These are phyloP conservation scores for Picocystis sp. DNA, from an alignment of 163 green algal species.

Conservation along the genomic window DNA sequence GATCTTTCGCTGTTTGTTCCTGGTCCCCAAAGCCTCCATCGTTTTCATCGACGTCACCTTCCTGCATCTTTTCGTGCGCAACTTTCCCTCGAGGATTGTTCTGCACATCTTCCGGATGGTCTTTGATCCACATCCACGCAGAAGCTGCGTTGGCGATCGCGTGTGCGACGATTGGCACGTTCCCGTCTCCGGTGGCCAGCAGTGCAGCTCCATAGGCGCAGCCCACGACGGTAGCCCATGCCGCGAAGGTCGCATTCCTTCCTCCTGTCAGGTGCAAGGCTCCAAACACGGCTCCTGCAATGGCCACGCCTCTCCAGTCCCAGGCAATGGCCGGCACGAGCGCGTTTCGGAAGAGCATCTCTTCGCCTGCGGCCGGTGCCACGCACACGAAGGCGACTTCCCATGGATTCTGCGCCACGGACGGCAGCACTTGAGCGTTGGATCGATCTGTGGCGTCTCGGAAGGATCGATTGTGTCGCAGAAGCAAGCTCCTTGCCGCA, in stretches of 20 bases:
- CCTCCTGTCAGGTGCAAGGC: constrained; percentile 54
- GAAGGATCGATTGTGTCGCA: constrained; percentile 30
- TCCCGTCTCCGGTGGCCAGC: constrained; percentile 40
- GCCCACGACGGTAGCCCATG: constrained; percentile 47
- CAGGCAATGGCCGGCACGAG: constrained; percentile 49
- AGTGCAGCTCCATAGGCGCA: constrained; percentile 44
- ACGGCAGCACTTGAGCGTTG: constrained; percentile 32
- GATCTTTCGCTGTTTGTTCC: too few relatives aligned
- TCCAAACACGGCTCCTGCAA: constrained; percentile 49
- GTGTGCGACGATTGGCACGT: constrained; percentile 44
- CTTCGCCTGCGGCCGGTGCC: constrained; percentile 41
- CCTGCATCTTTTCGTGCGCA: too few relatives aligned
- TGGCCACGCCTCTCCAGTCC: constrained; percentile 45
- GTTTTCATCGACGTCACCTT: too few relatives aligned
- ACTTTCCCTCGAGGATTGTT: too few relatives aligned
- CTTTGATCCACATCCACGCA: constrained; percentile 34
- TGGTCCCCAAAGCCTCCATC: too few relatives aligned
- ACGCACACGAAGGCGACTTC: constrained; percentile 39
- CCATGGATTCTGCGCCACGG: constrained; percentile 16
- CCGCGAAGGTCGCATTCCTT: constrained; percentile 52
- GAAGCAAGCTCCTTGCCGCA: constrained; percentile 16
- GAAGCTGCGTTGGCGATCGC: constrained; percentile 42
- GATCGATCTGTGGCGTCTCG: constrained; percentile 32
- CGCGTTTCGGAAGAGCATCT: constrained; percentile 57
- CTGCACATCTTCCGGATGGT: neutral